Percentiles rank a stretch among this genome's conserved stretches.
These are phyloP conservation scores for Fusarium oligoseptatum DNA, from an alignment of 2,329 filamentous ascomycete species.

Conservation along the genomic window DNA sequence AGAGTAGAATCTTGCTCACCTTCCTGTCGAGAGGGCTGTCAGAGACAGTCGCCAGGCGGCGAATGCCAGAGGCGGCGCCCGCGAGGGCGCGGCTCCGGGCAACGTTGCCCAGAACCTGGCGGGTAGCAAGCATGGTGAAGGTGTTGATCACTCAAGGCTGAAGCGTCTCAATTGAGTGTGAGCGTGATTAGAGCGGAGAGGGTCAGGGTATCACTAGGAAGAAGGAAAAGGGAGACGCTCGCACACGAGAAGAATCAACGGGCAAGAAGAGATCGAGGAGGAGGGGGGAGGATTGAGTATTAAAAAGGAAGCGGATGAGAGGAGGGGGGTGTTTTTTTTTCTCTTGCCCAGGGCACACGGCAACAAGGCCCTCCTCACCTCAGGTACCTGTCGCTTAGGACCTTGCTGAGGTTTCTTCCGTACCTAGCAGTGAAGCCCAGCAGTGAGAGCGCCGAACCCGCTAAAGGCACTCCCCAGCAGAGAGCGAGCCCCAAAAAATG, in stretches of 20 bases:
- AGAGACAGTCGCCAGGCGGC: constrained; percentile 85
- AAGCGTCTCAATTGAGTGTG: constrained; percentile 38
- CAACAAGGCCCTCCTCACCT: background rate
- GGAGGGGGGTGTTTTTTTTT: constrained; percentile 47
- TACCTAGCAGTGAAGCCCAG: constrained; percentile 1
- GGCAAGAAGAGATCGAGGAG: constrained; percentile 16
- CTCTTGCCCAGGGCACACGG: constrained; percentile 11
- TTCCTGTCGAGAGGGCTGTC: constrained; percentile 92
- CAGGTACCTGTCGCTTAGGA: background rate
- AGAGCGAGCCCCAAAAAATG: constrained; percentile 28
- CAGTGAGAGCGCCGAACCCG: background rate
- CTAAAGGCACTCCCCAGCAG: constrained; percentile 13
- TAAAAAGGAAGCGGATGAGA: constrained; percentile 47
- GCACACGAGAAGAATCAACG: constrained; percentile 31
- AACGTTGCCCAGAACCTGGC: constrained; percentile 76
- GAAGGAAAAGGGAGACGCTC: constrained; percentile 42
- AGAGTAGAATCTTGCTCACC: constrained; percentile 61
- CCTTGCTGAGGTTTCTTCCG: background rate
- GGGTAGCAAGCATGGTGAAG: constrained; percentile 75
- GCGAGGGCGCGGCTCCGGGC: constrained; percentile 71
- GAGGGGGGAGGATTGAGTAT: constrained; percentile 42
- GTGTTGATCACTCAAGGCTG: constrained; percentile 29
- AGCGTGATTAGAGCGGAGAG: constrained; percentile 40
- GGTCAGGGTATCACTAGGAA: constrained; percentile 45
- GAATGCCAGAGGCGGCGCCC: constrained; percentile 70